These are phyloP conservation scores for Chlorophyllum brunneum DNA, from an alignment of 768 basidiomycete genomes.

Conservation along the genomic window DNA sequence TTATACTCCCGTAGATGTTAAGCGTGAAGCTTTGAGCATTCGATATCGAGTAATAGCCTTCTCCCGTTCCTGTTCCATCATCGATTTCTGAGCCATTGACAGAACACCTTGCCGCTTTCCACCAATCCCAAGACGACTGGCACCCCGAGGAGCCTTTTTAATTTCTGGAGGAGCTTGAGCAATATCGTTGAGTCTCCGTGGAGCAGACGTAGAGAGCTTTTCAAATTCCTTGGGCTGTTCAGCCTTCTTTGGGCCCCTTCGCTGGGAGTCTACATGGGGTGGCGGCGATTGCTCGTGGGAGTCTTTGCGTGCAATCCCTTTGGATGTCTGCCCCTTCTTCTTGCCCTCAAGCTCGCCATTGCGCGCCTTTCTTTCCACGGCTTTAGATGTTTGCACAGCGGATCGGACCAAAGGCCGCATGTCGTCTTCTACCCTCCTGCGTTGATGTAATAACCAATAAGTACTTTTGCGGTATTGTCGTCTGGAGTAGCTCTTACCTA, in stretches of 20 bases:
- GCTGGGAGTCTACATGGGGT: constrained; percentile 3
- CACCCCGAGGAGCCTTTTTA: constrained; percentile 49
- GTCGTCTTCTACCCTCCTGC: constrained; percentile 69
- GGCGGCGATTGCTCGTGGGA: constrained; percentile 15
- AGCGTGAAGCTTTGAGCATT: constrained; percentile 56
- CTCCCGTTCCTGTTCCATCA: constrained; percentile 77
- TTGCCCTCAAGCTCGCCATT: constrained; percentile 33
- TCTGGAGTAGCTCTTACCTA: constrained; percentile 38
- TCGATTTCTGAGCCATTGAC: constrained; percentile 70
- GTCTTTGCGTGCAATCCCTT: constrained; percentile 16
- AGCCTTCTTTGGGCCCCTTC: constrained; percentile 16
- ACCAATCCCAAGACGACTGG: constrained; percentile 13
- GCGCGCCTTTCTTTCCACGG: constrained; percentile 40
- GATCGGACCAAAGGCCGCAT: constrained; percentile 62
- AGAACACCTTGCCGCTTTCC: constrained; percentile 45
- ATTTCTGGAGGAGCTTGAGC: constrained; percentile 65
- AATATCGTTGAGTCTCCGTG: constrained; percentile 68
- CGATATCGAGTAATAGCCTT: constrained; percentile 65
- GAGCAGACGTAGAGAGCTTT: constrained; percentile 46
- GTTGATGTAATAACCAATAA: not conserved
- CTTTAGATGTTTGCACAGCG: constrained; percentile 56
- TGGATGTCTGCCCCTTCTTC: constrained; percentile 19
- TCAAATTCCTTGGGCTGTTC: constrained; percentile 45
- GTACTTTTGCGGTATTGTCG: not conserved
- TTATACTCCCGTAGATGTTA: constrained; percentile 11